These are phyloP conservation scores for Hortiboletus flavorubellus DNA, from an alignment of 768 basidiomycete species.

Conservation along the genomic window DNA sequence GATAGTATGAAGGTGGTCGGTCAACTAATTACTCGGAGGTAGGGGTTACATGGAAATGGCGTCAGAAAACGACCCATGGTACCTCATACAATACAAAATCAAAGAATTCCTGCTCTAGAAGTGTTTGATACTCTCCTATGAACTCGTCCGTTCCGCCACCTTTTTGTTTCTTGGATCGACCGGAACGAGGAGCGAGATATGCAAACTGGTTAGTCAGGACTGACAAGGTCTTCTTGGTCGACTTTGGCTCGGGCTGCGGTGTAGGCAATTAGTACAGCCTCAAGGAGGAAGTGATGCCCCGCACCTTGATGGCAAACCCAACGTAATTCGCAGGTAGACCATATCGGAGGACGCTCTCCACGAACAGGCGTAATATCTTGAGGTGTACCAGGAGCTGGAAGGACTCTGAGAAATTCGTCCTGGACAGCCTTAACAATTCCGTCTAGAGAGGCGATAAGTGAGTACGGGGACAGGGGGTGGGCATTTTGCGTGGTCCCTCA, in stretches of 20 bases:
- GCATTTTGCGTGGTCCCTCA: constrained; percentile 34
- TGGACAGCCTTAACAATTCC: constrained; percentile 82
- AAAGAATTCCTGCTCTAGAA: constrained; percentile 95
- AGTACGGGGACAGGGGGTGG: not conserved
- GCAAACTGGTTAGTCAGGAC: constrained; percentile 73
- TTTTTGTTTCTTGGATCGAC: constrained; percentile 39
- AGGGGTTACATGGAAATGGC: not conserved
- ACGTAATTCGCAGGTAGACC: constrained; percentile 91
- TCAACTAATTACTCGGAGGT: not conserved
- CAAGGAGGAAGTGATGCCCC: constrained; percentile 6
- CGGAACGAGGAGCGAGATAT: constrained; percentile 72
- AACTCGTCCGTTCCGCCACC: constrained; percentile 59
- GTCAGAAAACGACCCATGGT: constrained; percentile 77
- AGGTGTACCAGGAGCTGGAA: constrained; percentile 93
- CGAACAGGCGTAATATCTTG: constrained; percentile 86
- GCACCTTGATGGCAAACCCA: constrained; percentile 77
- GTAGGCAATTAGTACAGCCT: not conserved
- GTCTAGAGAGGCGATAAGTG: constrained; percentile 48
- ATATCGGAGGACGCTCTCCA: constrained; percentile 94
- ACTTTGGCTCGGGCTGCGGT: constrained; percentile 79
- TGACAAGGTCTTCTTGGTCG: constrained; percentile 72
- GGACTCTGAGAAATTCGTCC: constrained; percentile 96
- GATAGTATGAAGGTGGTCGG: constrained; percentile 5
- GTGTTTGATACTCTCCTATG: constrained; percentile 84
- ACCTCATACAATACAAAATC: constrained; percentile 95